These are phyloP conservation scores for Ascosphaera pollenicola DNA, from an alignment of 2,329 filamentous ascomycete species.

Conservation along the genomic window DNA sequence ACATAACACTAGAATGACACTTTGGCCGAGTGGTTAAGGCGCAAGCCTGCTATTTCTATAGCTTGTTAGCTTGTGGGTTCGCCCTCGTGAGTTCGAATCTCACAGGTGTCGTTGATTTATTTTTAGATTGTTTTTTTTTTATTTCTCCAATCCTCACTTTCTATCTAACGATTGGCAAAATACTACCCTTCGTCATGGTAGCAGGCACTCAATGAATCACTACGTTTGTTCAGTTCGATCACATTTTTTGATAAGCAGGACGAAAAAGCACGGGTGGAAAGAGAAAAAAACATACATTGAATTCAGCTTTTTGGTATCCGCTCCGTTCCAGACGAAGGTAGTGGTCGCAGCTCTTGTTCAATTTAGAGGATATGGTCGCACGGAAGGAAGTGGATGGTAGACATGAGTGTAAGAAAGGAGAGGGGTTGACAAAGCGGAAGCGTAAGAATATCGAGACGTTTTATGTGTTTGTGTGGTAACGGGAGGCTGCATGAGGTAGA, in stretches of 20 bases:
- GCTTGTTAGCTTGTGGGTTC: conserved; percentile 1
- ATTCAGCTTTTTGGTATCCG: conserved; percentile 1
- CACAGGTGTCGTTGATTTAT: background rate
- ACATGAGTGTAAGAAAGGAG: background rate
- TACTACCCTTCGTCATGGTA: no score
- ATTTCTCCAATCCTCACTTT: background rate
- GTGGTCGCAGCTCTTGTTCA: background rate
- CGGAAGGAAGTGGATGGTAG: background rate
- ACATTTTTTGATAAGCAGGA: background rate
- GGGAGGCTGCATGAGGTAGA: background rate
- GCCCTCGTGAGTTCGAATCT: conserved; percentile 1
- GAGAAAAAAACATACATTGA: background rate
- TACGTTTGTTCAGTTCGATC: no score
- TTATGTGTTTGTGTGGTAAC: background rate
- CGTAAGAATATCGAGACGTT: background rate
- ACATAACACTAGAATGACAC: background rate
- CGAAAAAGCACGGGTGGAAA: background rate
- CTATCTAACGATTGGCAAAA: no score
- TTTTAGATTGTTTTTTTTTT: background rate
- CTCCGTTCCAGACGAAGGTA: background rate
- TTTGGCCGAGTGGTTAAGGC: conserved; percentile 1
- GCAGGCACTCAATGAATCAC: no score
- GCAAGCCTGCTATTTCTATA: conserved; percentile 1
- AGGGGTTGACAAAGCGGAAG: background rate
- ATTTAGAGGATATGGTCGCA: background rate